A percentile compares a stretch with the other conserved stretches of the same genome.
phyloP scores from a whole-genome alignment of 345 rosid genomes.

The Acer saccharum region DNA sequence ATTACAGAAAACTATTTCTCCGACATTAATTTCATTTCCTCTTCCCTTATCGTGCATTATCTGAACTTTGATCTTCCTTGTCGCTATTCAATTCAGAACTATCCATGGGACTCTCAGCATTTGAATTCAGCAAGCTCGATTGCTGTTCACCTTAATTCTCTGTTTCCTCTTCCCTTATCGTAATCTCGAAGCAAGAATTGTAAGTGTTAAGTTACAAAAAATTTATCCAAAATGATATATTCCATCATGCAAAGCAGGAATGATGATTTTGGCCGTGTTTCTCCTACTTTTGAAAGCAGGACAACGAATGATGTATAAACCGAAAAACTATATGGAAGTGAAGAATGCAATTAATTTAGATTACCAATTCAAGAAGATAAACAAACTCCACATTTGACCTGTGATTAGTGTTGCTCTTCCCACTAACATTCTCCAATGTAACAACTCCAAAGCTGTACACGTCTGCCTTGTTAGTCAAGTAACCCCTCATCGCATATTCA shows the following conservation, averaged over 20 bases:
- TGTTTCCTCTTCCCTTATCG: too few relatives aligned
- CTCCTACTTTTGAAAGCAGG: too few relatives aligned
- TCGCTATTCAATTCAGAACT: too few relatives aligned
- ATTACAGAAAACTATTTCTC: too few relatives aligned
- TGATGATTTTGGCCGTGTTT: background rate
- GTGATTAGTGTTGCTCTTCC: conserved; percentile 79
- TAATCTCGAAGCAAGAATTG: background rate
- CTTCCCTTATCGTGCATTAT: too few relatives aligned
- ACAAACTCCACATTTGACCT: conserved; percentile 90
- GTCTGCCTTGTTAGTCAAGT: conserved; percentile 92
- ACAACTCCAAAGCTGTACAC: conserved; percentile 90
- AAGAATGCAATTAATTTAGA: background rate
- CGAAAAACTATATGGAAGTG: background rate
- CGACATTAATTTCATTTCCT: too few relatives aligned
- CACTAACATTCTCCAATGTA: conserved; percentile 77
- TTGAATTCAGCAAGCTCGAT: too few relatives aligned
- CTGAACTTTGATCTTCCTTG: too few relatives aligned
- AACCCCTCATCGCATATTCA: conserved; percentile 94
- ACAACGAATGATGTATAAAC: background rate
- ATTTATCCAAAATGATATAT: too few relatives aligned
- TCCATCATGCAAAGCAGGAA: background rate
- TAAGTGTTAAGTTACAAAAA: background rate
- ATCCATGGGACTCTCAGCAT: too few relatives aligned
- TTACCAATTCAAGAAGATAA: conserved; percentile 92
- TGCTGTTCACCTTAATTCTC: too few relatives aligned